These are phyloP conservation scores for Metarhizium robertsii DNA, from an alignment of 2,329 filamentous ascomycete species.

Conservation along the genomic window DNA sequence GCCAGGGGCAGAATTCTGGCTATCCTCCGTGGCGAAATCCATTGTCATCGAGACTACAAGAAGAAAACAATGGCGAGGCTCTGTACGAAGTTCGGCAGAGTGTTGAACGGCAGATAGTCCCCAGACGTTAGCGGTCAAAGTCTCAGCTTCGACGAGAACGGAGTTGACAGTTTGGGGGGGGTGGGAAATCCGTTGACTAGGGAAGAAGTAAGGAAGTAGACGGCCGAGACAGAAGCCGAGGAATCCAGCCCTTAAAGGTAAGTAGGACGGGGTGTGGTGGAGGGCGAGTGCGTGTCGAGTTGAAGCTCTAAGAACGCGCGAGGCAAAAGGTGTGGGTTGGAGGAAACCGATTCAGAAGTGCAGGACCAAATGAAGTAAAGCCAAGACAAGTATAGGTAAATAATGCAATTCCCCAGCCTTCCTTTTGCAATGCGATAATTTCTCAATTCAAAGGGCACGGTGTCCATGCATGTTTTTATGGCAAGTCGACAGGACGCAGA, in stretches of 20 bases:
- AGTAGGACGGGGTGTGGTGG: neutral
- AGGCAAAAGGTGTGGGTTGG: neutral
- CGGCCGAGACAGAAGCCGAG: neutral
- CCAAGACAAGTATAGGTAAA: neutral
- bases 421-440: neutral
- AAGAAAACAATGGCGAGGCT: neutral
- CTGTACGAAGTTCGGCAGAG: neutral
- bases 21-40: conserved; percentile 42
- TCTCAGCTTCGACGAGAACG: neutral
- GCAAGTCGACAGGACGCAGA: neutral
- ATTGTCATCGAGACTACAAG: conserved; percentile 14
- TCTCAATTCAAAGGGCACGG: neutral
- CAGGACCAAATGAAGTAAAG: neutral
- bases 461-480: conserved; percentile 2
- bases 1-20: conserved; percentile 59
- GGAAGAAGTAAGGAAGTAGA: neutral
- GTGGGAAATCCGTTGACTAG: neutral
- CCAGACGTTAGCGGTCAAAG: neutral
- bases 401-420: neutral
- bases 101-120: neutral
- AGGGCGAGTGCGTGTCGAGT: neutral
- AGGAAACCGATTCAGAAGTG: too few species aligned
- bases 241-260: neutral
- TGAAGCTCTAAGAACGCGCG: conserved; percentile 1
- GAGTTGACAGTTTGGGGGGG: neutral